Base-by-base conservation (phyloP, 352 stramenopile species). In the Phytophthora constricta region DNA sequence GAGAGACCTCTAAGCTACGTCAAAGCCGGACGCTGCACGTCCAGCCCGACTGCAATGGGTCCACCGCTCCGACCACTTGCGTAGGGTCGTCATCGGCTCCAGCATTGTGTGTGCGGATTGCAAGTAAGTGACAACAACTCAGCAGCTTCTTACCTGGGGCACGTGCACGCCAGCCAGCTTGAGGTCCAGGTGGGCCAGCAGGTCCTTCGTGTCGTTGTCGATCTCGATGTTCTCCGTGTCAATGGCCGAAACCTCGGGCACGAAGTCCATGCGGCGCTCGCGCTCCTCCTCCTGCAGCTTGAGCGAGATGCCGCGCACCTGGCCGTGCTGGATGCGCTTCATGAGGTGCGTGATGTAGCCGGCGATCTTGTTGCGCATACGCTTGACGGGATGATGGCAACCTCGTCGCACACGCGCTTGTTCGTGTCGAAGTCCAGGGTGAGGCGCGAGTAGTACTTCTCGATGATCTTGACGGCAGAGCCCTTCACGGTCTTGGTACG, bases 281-380 rank as follows among this genome's bases (percentile, higher is more conserved):
- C 98, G 92, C 89, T 99, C 98, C 86, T 99, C 98, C 84, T 99
- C 98, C 89, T 99, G 98, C 42, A 99, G 86, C 91, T 99, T 99
- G 64, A 99, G 91, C 62, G 97, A 99, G 82, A 99, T 99, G 87
- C 98, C 98, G 75, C 98, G 95, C 66, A 99, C 98, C 64, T 98
- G 98, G 76, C 98, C 98, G 79, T 98, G 96, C 80, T 98, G 92
- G 89, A 99, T 99, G 82, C 98, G 96, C 93, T 99, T 99, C 98
- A 99, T 99, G 50, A 99, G 89, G 82, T 99, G 98, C 70, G 98
- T 99, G 75, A 99, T 98, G 90, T 99, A 99, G 64, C 98, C 98
- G 31, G 98, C 98, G 76, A 99, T 99, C 93, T 99, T 99, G 93
- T 99, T 99, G 73, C 98, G 94, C 97, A 99, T 99, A 70, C 98